These are phyloP conservation scores for Xerocomellus intermedius DNA, from an alignment of 768 basidiomycete species.

Conservation along the genomic window DNA sequence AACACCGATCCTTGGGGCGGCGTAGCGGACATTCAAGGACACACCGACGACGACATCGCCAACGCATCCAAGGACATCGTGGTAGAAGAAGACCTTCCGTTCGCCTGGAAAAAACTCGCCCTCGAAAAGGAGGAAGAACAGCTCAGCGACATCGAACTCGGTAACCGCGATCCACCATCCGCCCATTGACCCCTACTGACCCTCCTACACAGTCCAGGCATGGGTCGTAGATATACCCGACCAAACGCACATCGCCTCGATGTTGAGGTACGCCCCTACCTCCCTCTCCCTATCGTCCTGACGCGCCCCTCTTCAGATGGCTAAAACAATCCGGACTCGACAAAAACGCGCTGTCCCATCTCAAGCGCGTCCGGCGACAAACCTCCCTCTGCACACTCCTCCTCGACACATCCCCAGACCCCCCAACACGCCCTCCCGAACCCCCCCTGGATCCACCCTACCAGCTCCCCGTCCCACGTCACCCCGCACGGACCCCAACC, in stretches of 20 bases:
- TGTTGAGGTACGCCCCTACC: conserved; percentile 54
- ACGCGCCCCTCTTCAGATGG: conserved; percentile 49
- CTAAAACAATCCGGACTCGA: conserved; percentile 63
- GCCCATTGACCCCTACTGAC: background rate
- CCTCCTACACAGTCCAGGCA: conserved; percentile 50
- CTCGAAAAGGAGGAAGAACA: conserved; percentile 64
- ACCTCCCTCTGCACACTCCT: conserved; percentile 50
- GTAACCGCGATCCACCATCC: conserved; percentile 7
- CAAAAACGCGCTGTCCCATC: conserved; percentile 60
- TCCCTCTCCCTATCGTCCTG: background rate
- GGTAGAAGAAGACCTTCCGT: conserved; percentile 61
- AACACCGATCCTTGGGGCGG: conserved; percentile 5
- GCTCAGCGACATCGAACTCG: conserved; percentile 46
- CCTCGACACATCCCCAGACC: conserved; percentile 39
- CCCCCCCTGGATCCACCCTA: conserved; percentile 54
- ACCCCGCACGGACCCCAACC: conserved; percentile 62
- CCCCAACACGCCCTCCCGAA: conserved; percentile 51
- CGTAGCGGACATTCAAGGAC: conserved; percentile 6
- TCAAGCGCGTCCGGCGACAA: conserved; percentile 72
- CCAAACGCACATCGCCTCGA: conserved; percentile 51
- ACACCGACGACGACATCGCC: background rate
- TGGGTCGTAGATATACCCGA: conserved; percentile 80
- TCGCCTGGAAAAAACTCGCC: conserved; percentile 55
- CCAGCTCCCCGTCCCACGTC: conserved; percentile 57
- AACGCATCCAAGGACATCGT: conserved; percentile 45